Conservation (phyloP, 106 monocot genomes). For the Acanthochlamys bracteata region DNA sequence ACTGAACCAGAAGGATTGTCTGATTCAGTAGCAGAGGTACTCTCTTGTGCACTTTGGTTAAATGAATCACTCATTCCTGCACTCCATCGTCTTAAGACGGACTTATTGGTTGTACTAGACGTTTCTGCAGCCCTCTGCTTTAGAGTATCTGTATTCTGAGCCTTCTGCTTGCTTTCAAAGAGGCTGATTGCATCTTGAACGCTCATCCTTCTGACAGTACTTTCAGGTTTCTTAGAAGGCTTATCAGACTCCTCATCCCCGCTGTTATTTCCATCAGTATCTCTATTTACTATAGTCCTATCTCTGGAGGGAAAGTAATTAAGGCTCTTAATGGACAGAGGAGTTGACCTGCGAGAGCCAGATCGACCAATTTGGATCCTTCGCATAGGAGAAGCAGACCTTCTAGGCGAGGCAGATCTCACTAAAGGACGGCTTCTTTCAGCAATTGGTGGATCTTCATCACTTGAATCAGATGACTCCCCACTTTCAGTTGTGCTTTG, state of each 20-base stretch:
- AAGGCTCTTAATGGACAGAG: slow-evolving; percentile 81
- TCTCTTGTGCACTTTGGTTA: slow-evolving; percentile 21
- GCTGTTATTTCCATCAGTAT: slow-evolving; percentile 33
- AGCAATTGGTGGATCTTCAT: slow-evolving; percentile 29
- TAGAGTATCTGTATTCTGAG: slow-evolving; percentile 41
- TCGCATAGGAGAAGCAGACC: slow-evolving; percentile 95
- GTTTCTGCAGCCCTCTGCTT: slow-evolving; percentile 31
- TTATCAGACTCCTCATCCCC: slow-evolving; percentile 37
- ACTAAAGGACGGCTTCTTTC: slow-evolving; percentile 76
- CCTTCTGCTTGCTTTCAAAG: slow-evolving; percentile 86
- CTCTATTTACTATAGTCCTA: slow-evolving; percentile 33
- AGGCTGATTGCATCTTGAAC: slow-evolving; percentile 97
- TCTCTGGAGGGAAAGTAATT: slow-evolving; percentile 66
- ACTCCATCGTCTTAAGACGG: slow-evolving; percentile 98
- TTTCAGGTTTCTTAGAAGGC: slow-evolving; percentile 59
- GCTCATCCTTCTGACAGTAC: slow-evolving; percentile 69
- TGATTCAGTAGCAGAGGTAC: slow-evolving; percentile 11
- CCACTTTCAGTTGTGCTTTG: slow-evolving; percentile 64
- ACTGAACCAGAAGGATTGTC: slow-evolving; percentile 14
- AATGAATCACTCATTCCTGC: slow-evolving; percentile 68
- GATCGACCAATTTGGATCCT: slow-evolving; percentile 87
- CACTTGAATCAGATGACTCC: slow-evolving; percentile 47
- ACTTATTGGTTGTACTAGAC: slow-evolving; percentile 40
- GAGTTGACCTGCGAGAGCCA: slow-evolving; percentile 72
- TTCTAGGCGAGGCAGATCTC: slow-evolving; percentile 82